A percentile compares a stretch with the other conserved stretches of the same genome.
Evolutionary conservation across 2,329 filamentous ascomycete species (phyloP).

Genomic region (Ascocoryne sarcoides): DNA sequence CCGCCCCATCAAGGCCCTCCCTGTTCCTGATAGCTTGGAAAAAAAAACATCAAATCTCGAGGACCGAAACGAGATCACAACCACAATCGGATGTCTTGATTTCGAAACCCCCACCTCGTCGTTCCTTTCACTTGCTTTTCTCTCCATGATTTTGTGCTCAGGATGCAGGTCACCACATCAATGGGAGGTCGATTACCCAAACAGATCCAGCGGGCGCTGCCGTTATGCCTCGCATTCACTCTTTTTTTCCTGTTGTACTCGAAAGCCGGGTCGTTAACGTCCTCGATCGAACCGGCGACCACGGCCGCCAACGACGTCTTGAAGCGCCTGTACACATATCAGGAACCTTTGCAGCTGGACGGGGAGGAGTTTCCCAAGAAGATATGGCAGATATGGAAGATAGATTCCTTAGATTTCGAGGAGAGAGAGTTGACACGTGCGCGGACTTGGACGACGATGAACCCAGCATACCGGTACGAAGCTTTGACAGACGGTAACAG

Average conservation of each 20-base stretch:
- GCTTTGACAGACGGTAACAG: constrained; percentile 55
- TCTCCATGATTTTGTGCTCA: neutral
- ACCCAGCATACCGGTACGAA: constrained; percentile 48
- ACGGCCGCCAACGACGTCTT: constrained; percentile 3
- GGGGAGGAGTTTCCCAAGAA: constrained; percentile 47
- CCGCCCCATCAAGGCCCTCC: no score
- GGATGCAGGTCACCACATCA: neutral
- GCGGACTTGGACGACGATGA: constrained; percentile 56
- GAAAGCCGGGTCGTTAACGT: constrained; percentile 10
- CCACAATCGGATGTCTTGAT: no score
- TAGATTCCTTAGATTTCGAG: constrained; percentile 57
- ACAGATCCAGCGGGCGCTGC: constrained; percentile 18
- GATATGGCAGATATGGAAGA: constrained; percentile 73
- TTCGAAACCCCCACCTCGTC: no score
- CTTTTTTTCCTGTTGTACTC: constrained; percentile 20
- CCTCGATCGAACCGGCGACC: constrained; percentile 5
- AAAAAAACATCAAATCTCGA: no score
- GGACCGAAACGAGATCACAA: no score
- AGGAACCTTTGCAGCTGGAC: neutral
- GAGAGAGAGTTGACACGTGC: constrained; percentile 51
- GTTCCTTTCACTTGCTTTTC: no score
- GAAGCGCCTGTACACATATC: constrained; percentile 4
- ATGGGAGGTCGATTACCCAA: neutral
- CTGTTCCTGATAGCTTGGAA: no score
- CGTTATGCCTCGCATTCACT: constrained; percentile 19